A percentile compares a stretch with the other conserved stretches of the same genome.
Conservation (phyloP, 768 basidiomycete genomes). For the Tylopilus felleus region DNA sequence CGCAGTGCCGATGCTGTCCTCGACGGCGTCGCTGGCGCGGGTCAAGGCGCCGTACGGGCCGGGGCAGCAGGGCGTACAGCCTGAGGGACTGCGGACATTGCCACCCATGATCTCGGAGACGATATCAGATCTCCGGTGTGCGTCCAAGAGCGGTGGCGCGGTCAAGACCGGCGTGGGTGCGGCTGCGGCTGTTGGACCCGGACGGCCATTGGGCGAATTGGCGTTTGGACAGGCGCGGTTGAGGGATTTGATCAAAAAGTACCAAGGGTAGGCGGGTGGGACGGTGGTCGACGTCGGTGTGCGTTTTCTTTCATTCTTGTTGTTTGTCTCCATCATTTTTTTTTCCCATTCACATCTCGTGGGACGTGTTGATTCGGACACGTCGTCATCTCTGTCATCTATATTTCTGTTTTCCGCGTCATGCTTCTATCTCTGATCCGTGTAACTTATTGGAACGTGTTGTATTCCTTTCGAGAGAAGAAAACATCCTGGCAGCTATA, state of each 20-base stretch:
- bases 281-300: not conserved
- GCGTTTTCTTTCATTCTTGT: not conserved
- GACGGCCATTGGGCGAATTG: conserved; percentile 41
- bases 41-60: conserved; percentile 27
- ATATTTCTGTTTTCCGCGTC: no score
- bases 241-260: conserved; percentile 78
- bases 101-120: conserved; percentile 38
- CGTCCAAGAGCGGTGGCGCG: conserved; percentile 5
- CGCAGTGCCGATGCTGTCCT: conserved; percentile 68
- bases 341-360: not conserved
- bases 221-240: conserved; percentile 77
- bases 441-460: conserved; percentile 5
- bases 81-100: not conserved
- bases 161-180: conserved; percentile 1
- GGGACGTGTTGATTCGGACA: not conserved
- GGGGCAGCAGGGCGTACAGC: conserved; percentile 10
- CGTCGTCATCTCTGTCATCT: not conserved
- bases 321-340: not conserved
- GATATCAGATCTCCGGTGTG: conserved; percentile 16
- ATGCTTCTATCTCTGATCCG: not conserved
- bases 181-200: conserved; percentile 3
- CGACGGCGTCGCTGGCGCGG: conserved; percentile 72
- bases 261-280: conserved; percentile 45
- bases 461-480: no score
- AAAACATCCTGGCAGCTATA: no score